phyloP scores from a whole-genome alignment of 73 alveolate genomes.

The Blepharisma stoltei region DNA sequence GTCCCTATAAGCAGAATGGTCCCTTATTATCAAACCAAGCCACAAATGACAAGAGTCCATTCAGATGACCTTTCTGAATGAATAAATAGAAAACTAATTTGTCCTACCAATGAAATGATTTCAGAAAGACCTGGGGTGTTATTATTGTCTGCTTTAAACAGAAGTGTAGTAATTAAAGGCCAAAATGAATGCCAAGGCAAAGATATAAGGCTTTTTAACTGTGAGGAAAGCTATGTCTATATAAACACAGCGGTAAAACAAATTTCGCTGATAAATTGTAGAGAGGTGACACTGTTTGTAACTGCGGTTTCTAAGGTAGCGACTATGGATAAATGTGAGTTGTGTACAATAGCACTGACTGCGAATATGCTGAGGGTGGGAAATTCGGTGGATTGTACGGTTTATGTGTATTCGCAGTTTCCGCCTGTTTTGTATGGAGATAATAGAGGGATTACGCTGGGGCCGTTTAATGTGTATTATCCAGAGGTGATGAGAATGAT shows the following conservation, averaged over 20 bases:
- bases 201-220: constrained; percentile 67
- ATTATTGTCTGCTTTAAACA: constrained; percentile 57
- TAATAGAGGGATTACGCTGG: constrained; percentile 77
- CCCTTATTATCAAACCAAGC: constrained; percentile 59
- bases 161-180: constrained; percentile 79
- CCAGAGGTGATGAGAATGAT: constrained; percentile 60
- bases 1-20: constrained; percentile 38
- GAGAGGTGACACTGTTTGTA: constrained; percentile 73
- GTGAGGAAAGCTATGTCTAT: constrained; percentile 87
- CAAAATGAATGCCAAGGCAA: constrained; percentile 58
- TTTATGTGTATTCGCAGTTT: constrained; percentile 59
- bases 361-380: constrained; percentile 76
- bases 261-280: constrained; percentile 62
- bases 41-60: constrained; percentile 55
- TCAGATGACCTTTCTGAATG: constrained; percentile 58
- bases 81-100: constrained; percentile 37
- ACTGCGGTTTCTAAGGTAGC: constrained; percentile 74
- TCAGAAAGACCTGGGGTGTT: constrained; percentile 42
- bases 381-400: constrained; percentile 83
- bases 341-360: constrained; percentile 62
- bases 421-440: constrained; percentile 90
- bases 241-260: constrained; percentile 69
- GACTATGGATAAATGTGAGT: constrained; percentile 88
- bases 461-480: constrained; percentile 86
- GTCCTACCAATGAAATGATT: constrained; percentile 37